Percentiles rank a stretch among this genome's conserved stretches.
These are phyloP conservation scores for Rosa persica DNA, from an alignment of 306 rosid genomes.

Conservation along the genomic window DNA sequence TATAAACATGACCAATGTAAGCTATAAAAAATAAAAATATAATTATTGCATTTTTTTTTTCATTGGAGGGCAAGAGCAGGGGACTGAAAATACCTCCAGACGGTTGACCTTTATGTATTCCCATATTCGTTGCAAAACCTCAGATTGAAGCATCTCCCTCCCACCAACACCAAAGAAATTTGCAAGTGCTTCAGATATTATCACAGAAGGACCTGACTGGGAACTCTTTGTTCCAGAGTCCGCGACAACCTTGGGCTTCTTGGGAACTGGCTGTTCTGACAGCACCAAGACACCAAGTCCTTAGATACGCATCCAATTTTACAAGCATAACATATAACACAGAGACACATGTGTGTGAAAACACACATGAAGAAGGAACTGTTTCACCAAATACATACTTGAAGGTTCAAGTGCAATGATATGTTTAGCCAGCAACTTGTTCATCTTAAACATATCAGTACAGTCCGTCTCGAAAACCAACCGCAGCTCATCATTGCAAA, in stretches of 20 bases:
- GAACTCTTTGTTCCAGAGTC: constrained; percentile 47
- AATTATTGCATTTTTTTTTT: not conserved
- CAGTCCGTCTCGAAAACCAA: constrained; percentile 65
- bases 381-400: constrained; percentile 44
- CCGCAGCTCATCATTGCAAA: constrained; percentile 62
- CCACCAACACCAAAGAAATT: constrained; percentile 65
- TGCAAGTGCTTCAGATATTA: constrained; percentile 78
- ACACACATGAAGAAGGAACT: not conserved
- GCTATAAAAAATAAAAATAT: not conserved
- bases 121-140: constrained; percentile 78
- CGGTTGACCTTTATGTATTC: constrained; percentile 72
- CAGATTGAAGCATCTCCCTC: constrained; percentile 82
- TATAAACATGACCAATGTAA: not conserved
- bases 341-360: not conserved
- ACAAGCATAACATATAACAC: not conserved
- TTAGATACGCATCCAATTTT: constrained; percentile 19
- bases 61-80: not conserved
- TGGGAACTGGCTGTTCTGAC: constrained; percentile 63
- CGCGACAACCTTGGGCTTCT: constrained; percentile 55
- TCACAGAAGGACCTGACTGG: constrained; percentile 51
- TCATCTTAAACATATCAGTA: constrained; percentile 72
- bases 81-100: constrained; percentile 53
- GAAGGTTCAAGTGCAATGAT: constrained; percentile 60
- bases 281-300: constrained; percentile 40
- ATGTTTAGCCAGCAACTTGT: constrained; percentile 61